Evolutionary conservation across 805 yeast species (phyloP), one percentile per base, ranked within the genome.

Genomic region (Yarrowia sp.): DNA sequence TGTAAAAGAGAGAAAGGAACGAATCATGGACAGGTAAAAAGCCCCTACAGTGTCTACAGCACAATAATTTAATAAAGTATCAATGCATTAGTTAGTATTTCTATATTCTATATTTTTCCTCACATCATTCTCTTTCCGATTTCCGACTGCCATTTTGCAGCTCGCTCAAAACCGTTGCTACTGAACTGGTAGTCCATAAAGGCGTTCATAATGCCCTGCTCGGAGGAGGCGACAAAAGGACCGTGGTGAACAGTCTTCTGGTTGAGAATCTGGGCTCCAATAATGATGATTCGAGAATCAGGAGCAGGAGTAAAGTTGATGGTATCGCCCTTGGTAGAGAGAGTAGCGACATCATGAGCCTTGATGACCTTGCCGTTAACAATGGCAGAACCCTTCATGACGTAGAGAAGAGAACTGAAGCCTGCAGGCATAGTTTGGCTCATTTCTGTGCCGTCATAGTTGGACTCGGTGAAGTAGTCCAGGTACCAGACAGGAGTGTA

Each of bases 151-250:
- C 77, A 74, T 58, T 67, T 64, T 9, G 65, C 68, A 21, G 75
- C 74, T 22, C 74, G 64, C 64, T 74, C 77, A 62, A 74, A 74
- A 12, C 77, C 77, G 65, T 74, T 74, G 43, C 67, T 46, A 19
- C 71, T 71, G 56, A 86, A n/a, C n/a, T n/a, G n/a, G n/a, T n/a
- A n/a, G n/a, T n/a, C n/a, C n/a, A n/a, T n/a, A n/a, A n/a, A n/a
- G 0, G 90, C 95, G 70, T 87, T 76, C 68, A 84, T 81, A 67
- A 92, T 86, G 67, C 83, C 84, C 62, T 84, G 88, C 65, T 80
- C 80, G 24, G 87, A 78, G 8, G 89, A 83, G 67, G 89, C 95
- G 17, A 92, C 97, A 72, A 92, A 92, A 16, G 97, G 97, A 19
- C 97, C 97, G 73, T 90, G 87, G 72, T 92, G 97, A 33, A 90